Percentiles rank a stretch among this genome's conserved stretches.
Evolutionary conservation across 306 rosid genomes (phyloP).

Genomic region (Glycine latifolia): DNA sequence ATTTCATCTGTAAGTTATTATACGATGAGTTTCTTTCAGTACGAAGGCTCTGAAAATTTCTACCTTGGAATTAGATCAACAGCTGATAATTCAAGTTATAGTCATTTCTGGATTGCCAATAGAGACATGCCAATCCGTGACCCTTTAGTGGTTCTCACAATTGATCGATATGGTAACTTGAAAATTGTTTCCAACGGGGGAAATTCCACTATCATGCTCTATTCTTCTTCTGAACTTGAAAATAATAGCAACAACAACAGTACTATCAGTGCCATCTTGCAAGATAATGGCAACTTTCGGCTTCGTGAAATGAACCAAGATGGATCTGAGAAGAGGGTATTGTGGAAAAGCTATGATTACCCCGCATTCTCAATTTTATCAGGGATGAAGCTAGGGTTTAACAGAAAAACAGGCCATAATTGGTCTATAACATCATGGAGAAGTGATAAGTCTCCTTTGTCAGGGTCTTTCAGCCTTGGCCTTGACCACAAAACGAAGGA

Average conservation of each 20-base stretch:
- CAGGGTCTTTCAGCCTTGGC: conserved; percentile 32
- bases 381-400: conserved; percentile 1
- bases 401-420: background rate
- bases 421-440: conserved; percentile 21
- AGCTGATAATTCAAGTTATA: no score
- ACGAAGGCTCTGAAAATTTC: no score
- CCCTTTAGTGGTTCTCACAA: no score
- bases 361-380: background rate
- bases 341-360: background rate
- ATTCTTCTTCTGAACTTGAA: no score
- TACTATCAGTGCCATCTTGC: background rate
- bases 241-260: background rate
- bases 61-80: no score
- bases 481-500: conserved; percentile 3
- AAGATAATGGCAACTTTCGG: background rate
- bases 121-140: no score
- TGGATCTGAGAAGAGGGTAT: background rate
- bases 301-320: background rate
- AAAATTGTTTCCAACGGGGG: no score
- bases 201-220: no score
- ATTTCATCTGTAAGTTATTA: no score
- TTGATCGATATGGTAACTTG: no score
- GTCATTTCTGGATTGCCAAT: no score
- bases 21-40: no score
- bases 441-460: background rate